Percentiles rank a stretch among this genome's conserved stretches.
These are phyloP conservation scores for Combretum micranthum DNA, from an alignment of 345 rosid genomes.

Conservation along the genomic window DNA sequence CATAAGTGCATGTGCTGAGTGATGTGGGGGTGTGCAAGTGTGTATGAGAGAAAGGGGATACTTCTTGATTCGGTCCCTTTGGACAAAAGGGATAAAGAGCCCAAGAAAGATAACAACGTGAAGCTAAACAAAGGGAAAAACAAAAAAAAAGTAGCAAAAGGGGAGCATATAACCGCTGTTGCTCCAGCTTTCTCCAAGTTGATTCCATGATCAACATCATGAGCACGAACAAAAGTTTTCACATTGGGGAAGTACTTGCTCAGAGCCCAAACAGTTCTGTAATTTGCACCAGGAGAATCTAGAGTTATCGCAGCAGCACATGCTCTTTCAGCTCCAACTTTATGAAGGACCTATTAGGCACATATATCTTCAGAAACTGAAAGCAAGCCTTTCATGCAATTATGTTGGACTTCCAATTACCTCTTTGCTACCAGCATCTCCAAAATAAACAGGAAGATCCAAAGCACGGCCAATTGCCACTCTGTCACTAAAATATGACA, in stretches of 20 bases:
- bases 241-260: constrained; percentile 91
- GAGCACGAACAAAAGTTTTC: constrained; percentile 95
- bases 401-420: constrained; percentile 23
- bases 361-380: not conserved
- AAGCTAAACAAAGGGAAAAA: not conserved
- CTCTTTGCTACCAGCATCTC: constrained; percentile 99
- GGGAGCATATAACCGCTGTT: constrained; percentile 60
- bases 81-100: too few species aligned
- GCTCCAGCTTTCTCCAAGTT: constrained; percentile 97
- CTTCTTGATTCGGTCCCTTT: too few species aligned
- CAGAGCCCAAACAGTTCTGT: constrained; percentile 97
- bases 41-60: too few species aligned
- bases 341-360: constrained; percentile 72
- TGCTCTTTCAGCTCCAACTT: constrained; percentile 92
- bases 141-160: constrained; percentile 1
- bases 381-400: not conserved
- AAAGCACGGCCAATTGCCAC: constrained; percentile 85
- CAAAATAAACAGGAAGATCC: constrained; percentile 93
- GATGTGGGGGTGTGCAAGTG: not conserved
- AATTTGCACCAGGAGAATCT: constrained; percentile 96
- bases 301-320: constrained; percentile 92
- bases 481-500: constrained; percentile 64
- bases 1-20: not conserved
- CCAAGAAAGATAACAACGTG: too few species aligned
- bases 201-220: constrained; percentile 90